These are phyloP conservation scores for Colletotrichum sp. DNA, from an alignment of 2,329 filamentous ascomycete genomes.

Conservation along the genomic window DNA sequence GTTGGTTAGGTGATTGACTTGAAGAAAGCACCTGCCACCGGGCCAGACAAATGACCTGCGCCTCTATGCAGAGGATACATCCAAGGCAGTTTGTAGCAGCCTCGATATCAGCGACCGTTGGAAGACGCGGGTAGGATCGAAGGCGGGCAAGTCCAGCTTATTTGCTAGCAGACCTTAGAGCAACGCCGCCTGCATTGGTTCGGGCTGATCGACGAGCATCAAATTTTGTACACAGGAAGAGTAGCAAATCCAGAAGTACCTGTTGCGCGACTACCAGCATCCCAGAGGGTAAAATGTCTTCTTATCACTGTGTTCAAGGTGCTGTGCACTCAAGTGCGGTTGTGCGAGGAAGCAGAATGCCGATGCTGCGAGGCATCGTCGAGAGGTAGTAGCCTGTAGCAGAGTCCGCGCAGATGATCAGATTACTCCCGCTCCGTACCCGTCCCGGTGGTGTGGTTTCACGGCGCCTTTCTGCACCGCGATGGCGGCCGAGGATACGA, in stretches of 20 bases:
- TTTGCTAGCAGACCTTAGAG: neutral
- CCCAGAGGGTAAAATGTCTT: neutral
- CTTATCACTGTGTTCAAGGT: neutral
- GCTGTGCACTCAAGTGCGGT: neutral
- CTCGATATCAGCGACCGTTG: neutral
- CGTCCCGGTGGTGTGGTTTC: neutral
- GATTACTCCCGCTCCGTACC: neutral
- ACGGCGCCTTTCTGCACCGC: neutral
- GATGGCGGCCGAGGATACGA: neutral
- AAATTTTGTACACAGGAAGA: neutral
- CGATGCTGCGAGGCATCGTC: neutral
- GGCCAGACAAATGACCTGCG: neutral
- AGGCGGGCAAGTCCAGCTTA: neutral
- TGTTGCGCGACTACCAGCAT: neutral
- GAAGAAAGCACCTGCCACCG: neutral
- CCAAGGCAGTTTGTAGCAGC: neutral
- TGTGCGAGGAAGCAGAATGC: neutral
- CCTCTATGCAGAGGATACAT: neutral
- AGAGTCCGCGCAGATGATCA: neutral
- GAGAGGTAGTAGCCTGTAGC: neutral
- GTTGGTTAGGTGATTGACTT: neutral
- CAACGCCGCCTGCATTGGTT: neutral
- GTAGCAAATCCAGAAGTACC: neutral
- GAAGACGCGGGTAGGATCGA: neutral
- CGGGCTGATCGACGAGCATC: neutral